A percentile compares a stretch with the other conserved stretches of the same genome.
phyloP scores from a whole-genome alignment of 345 rosid species.

The Brassica incana region DNA sequence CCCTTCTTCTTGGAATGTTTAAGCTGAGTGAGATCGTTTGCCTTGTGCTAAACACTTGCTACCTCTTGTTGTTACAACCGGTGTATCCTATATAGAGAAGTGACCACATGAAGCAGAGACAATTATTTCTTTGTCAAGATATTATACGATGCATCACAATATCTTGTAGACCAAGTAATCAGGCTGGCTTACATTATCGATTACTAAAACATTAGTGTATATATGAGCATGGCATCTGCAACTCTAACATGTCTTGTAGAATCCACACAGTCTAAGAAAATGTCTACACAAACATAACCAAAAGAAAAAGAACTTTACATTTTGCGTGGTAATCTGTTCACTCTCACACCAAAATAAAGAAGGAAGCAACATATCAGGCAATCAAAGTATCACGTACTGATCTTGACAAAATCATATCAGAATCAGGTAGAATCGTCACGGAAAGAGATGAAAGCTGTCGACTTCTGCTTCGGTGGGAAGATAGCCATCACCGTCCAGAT shows the following conservation, averaged over 20 bases:
- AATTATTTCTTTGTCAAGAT: no score
- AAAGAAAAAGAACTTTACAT: not conserved
- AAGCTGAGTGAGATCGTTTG: no score
- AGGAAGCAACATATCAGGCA: not conserved
- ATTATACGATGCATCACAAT: not conserved
- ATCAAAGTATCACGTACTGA: not conserved
- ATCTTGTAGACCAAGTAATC: not conserved
- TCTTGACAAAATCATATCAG: not conserved
- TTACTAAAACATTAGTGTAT: not conserved
- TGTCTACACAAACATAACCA: not conserved
- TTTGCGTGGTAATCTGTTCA: not conserved
- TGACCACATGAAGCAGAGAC: no score
- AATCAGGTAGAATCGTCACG: no score
- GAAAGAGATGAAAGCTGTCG: no score
- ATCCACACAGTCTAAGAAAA: not conserved
- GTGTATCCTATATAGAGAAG: no score
- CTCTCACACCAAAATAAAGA: not conserved
- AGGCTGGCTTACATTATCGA: not conserved
- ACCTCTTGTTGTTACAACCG: no score
- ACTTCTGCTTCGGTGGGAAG: no score
- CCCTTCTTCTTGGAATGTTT: no score
- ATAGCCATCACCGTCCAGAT: no score
- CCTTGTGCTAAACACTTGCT: no score
- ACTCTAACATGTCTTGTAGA: not conserved
- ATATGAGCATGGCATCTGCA: not conserved